These are phyloP conservation scores for Nakaseomyces delphensis DNA, from an alignment of 1,139 yeast species.

Conservation along the genomic window DNA sequence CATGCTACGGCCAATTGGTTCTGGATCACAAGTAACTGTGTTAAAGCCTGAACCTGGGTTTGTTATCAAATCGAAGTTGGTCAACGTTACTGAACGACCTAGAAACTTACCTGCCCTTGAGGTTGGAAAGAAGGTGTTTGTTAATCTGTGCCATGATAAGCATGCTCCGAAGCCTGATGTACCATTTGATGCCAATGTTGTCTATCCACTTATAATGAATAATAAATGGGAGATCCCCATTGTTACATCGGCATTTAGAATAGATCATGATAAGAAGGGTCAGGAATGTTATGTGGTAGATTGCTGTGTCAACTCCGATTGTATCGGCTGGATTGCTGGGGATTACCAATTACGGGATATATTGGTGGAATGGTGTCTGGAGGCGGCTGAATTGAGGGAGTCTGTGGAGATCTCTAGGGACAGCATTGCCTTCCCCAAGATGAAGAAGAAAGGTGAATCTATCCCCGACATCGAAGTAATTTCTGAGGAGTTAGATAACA, in stretches of 20 bases:
- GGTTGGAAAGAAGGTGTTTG: slow-evolving; percentile 55
- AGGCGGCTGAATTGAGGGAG: slow-evolving; percentile 52
- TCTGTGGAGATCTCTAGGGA: slow-evolving; percentile 38
- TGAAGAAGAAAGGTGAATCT: slow-evolving; percentile 49
- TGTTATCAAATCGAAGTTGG: slow-evolving; percentile 5
- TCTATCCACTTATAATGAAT: slow-evolving; percentile 58
- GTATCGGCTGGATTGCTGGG: slow-evolving; percentile 54
- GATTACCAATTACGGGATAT: slow-evolving; percentile 37
- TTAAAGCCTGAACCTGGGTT: slow-evolving; percentile 1
- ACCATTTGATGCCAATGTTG: slow-evolving; percentile 47
- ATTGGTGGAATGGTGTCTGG: slow-evolving; percentile 43
- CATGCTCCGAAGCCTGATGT: slow-evolving; percentile 52
- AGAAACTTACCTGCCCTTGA: slow-evolving; percentile 5
- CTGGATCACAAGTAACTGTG: neutral
- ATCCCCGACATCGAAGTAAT: slow-evolving; percentile 20
- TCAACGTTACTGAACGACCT: neutral
- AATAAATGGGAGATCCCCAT: slow-evolving; percentile 84
- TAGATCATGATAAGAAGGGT: slow-evolving; percentile 62
- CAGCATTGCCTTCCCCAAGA: slow-evolving; percentile 43
- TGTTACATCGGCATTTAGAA: slow-evolving; percentile 48
- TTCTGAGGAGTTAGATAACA: slow-evolving; percentile 15
- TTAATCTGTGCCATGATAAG: slow-evolving; percentile 62
- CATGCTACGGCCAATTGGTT: slow-evolving; percentile 5
- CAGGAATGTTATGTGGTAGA: slow-evolving; percentile 57
- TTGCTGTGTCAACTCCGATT: slow-evolving; percentile 57